These are phyloP conservation scores for Kwoniella botswanensis DNA, from an alignment of 768 basidiomycete genomes.

Conservation along the genomic window DNA sequence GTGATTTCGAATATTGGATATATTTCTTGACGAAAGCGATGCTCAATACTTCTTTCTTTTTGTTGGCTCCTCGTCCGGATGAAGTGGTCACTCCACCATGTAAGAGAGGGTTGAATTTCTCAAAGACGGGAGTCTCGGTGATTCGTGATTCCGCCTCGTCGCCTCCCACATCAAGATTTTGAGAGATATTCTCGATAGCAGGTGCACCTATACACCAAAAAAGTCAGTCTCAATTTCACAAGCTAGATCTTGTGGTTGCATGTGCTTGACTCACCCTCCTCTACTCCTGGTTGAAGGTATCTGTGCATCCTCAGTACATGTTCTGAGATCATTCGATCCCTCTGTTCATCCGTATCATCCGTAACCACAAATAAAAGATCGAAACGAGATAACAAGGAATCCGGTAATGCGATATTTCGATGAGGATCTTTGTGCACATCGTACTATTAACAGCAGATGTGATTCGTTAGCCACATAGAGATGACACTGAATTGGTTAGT, in stretches of 20 bases:
- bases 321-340: constrained; percentile 93
- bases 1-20: constrained; percentile 94
- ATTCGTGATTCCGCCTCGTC: constrained; percentile 64
- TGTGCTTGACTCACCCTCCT: constrained; percentile 70
- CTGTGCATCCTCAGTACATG: constrained; percentile 97
- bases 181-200: constrained; percentile 80
- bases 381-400: constrained; percentile 97
- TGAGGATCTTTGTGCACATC: constrained; percentile 99
- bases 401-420: constrained; percentile 96
- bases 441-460: constrained; percentile 65
- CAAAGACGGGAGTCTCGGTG: constrained; percentile 78
- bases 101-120: constrained; percentile 94
- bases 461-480: no score
- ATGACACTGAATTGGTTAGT: no score
- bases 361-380: constrained; percentile 97
- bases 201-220: constrained; percentile 64
- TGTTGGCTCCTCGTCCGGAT: constrained; percentile 62
- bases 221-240: background rate
- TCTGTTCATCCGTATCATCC: constrained; percentile 93
- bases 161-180: constrained; percentile 85
- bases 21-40: constrained; percentile 98
- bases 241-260: no score
- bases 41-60: constrained; percentile 82
- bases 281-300: constrained; percentile 92
- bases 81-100: constrained; percentile 78